phyloP scores from a whole-genome alignment of 257 asterid genomes.

The Capsicum pubescens region DNA sequence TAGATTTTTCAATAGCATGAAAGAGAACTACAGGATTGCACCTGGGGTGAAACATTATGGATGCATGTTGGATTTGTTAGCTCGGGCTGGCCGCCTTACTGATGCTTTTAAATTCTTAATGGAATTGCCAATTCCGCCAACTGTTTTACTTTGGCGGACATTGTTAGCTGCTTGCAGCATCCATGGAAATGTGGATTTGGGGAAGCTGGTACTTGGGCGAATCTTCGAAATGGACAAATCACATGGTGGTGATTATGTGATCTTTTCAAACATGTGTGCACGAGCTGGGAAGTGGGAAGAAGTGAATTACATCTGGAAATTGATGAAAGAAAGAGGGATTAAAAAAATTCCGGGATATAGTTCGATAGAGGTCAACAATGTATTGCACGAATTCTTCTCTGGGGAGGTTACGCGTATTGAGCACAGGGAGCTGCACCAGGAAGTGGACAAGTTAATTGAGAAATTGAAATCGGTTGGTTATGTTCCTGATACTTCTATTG shows the following conservation, averaged over 20 bases:
- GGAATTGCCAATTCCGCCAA: conserved; percentile 39
- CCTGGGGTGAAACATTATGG: conserved; percentile 50
- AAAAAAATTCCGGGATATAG: conserved; percentile 49
- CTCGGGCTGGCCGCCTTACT: conserved; percentile 44
- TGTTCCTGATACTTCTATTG: conserved; percentile 44
- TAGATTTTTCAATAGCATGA: conserved; percentile 39
- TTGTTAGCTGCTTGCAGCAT: conserved; percentile 49
- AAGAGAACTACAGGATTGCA: conserved; percentile 34
- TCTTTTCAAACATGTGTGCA: conserved; percentile 47
- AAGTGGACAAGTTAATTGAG: conserved; percentile 41
- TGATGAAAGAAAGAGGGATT: conserved; percentile 42
- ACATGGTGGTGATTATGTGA: conserved; percentile 48
- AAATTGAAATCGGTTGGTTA: conserved; percentile 43
- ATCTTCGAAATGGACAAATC: conserved; percentile 41
- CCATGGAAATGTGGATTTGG: conserved; percentile 43
- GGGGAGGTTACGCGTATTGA: conserved; percentile 44
- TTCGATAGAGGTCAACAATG: conserved; percentile 39
- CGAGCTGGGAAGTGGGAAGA: conserved; percentile 47
- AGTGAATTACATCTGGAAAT: conserved; percentile 30
- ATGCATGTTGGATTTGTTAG: conserved; percentile 47
- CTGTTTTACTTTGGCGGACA: conserved; percentile 47
- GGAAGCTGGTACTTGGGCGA: conserved; percentile 37
- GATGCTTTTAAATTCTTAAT: conserved; percentile 43
- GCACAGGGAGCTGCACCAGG: conserved; percentile 42
- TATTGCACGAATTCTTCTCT: conserved; percentile 49